Conservation (phyloP, 2,329 filamentous ascomycete species). For the Curvularia spicifera region DNA sequence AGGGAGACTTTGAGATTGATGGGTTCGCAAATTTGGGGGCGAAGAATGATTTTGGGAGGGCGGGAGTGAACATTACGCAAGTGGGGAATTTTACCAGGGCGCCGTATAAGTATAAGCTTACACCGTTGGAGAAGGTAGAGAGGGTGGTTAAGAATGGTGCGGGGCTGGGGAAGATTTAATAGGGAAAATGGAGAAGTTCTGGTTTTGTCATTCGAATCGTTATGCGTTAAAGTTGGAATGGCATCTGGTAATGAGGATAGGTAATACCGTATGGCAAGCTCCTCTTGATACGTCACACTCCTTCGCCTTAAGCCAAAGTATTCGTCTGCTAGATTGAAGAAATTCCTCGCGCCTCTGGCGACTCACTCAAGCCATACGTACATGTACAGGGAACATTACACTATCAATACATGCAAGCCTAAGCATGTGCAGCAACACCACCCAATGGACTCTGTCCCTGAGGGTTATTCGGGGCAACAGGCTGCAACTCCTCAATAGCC, state of each 20-base stretch:
- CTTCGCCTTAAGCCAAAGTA: neutral
- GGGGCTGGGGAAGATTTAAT: constrained; percentile 54
- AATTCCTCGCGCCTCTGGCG: neutral
- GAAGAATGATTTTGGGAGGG: constrained; percentile 58
- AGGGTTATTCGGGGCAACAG: constrained; percentile 27
- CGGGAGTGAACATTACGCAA: constrained; percentile 60
- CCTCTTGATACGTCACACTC: neutral
- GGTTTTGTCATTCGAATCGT: neutral
- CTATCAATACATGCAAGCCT: constrained; percentile 29
- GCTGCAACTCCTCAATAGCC: constrained; percentile 45
- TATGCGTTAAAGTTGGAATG: neutral
- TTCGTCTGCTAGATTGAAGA: neutral
- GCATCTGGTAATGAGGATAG: neutral
- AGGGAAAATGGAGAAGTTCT: neutral
- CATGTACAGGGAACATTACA: constrained; percentile 33
- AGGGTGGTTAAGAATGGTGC: constrained; percentile 53
- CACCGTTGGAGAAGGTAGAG: constrained; percentile 53
- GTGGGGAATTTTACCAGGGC: constrained; percentile 58
- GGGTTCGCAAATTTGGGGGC: constrained; percentile 62
- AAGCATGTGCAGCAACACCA: constrained; percentile 48
- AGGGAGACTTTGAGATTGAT: constrained; percentile 62
- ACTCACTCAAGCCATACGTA: constrained; percentile 9
- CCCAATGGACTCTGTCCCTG: constrained; percentile 47
- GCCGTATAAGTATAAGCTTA: constrained; percentile 59
- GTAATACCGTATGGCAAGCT: neutral